phyloP scores from a whole-genome alignment of 2,329 filamentous ascomycete species.

The Xylaria multiplex region DNA sequence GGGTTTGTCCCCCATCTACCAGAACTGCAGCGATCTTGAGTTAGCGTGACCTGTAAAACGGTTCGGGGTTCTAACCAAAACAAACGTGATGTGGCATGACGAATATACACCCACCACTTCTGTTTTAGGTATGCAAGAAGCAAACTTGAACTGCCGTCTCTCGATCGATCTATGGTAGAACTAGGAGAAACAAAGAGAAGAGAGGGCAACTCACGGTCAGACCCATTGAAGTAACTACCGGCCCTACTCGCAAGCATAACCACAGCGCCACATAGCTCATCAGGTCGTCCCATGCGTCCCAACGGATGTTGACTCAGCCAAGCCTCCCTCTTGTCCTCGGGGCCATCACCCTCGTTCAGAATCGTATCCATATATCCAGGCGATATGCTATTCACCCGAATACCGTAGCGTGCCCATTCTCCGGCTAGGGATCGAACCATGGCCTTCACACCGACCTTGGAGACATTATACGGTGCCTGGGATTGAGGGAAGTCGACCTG shows the following conservation, averaged over 20 bases:
- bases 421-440: constrained; percentile 73
- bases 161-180: neutral
- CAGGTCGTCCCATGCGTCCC: constrained; percentile 71
- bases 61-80: neutral
- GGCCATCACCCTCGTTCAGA: constrained; percentile 71
- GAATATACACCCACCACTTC: neutral
- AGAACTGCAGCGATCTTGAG: constrained; percentile 52
- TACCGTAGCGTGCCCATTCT: constrained; percentile 77
- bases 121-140: neutral
- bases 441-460: constrained; percentile 73
- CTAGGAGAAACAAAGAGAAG: neutral
- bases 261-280: constrained; percentile 71
- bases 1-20: constrained; percentile 66
- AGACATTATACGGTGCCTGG: constrained; percentile 76
- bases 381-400: constrained; percentile 75
- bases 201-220: constrained; percentile 55
- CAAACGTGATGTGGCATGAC: neutral
- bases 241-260: constrained; percentile 69
- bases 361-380: constrained; percentile 84
- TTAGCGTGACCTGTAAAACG: constrained; percentile 16
- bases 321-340: constrained; percentile 62
- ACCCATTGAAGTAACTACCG: constrained; percentile 74
- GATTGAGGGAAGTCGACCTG: constrained; percentile 77
- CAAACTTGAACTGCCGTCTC: neutral
- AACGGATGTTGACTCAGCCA: constrained; percentile 71